These are phyloP conservation scores for Cichorium intybus DNA, from an alignment of 140 eudicot genomes.

Conservation along the genomic window DNA sequence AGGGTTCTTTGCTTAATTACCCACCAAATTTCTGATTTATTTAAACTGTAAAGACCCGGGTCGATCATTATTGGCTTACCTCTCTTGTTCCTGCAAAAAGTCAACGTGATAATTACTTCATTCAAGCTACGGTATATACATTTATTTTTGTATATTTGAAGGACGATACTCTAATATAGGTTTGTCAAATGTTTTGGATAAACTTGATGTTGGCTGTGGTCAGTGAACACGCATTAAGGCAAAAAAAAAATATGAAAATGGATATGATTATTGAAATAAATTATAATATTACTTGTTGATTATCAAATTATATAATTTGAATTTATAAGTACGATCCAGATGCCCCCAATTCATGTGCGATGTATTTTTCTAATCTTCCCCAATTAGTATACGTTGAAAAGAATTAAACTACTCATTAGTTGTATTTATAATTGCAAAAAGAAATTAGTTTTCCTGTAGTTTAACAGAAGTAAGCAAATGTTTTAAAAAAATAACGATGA, in stretches of 20 bases:
- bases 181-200: too few relatives aligned
- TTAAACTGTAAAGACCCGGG: slow-evolving; percentile 73
- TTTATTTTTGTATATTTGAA: not conserved
- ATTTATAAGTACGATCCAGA: not conserved
- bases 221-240: too few relatives aligned
- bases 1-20: slow-evolving; percentile 71
- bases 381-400: too few relatives aligned
- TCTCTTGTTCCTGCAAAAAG: slow-evolving; percentile 71
- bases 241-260: too few relatives aligned
- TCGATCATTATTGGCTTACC: slow-evolving; percentile 95
- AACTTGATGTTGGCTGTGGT: too few relatives aligned
- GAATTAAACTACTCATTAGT: too few relatives aligned
- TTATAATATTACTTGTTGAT: too few relatives aligned
- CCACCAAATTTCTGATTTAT: slow-evolving; percentile 93
- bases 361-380: not conserved
- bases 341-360: not conserved
- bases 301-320: too few relatives aligned
- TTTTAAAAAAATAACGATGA: not conserved
- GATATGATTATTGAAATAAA: too few relatives aligned
- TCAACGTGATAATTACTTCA: not conserved
- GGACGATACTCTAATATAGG: not conserved
- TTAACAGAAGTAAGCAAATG: too few relatives aligned
- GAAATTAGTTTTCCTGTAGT: not conserved
- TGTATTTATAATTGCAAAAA: not conserved
- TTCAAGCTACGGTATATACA: too few relatives aligned